These are phyloP conservation scores for Catharanthus roseus DNA, from an alignment of 257 asterid species.

Conservation along the genomic window DNA sequence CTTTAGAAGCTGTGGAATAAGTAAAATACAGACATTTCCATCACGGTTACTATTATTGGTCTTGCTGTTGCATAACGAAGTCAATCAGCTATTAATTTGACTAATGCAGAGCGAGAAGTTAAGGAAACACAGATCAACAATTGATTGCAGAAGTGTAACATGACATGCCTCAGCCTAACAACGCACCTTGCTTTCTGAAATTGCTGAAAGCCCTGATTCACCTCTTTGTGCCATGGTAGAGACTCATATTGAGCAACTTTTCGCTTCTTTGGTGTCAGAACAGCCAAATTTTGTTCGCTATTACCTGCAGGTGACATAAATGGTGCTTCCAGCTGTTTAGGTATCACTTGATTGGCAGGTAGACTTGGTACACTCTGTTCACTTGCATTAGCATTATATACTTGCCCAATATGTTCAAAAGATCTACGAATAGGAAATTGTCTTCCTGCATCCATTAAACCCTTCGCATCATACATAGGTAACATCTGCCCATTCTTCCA, in stretches of 20 bases:
- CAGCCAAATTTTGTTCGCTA: slow-evolving; percentile 26
- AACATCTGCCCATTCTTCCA: slow-evolving; percentile 39
- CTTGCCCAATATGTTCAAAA: slow-evolving; percentile 29
- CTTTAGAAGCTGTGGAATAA: neutral
- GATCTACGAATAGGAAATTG: slow-evolving; percentile 26
- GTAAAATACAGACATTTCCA: neutral
- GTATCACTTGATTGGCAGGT: slow-evolving; percentile 20
- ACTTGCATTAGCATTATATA: slow-evolving; percentile 27
- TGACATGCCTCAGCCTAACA: neutral
- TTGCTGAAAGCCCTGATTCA: slow-evolving; percentile 23
- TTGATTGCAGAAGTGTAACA: neutral
- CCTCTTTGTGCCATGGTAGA: slow-evolving; percentile 73
- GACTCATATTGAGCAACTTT: slow-evolving; percentile 33
- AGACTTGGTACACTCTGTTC: slow-evolving; percentile 31
- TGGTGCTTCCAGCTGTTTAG: slow-evolving; percentile 26
- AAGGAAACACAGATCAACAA: neutral
- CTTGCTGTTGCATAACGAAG: neutral
- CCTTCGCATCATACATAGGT: slow-evolving; percentile 24
- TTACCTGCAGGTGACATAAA: slow-evolving; percentile 29
- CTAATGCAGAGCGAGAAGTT: neutral
- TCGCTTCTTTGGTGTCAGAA: slow-evolving; percentile 48
- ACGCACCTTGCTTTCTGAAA: slow-evolving; percentile 50
- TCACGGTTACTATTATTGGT: neutral
- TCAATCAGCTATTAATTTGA: neutral
- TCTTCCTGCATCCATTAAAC: slow-evolving; percentile 20